Evolutionary conservation across 179 eudicot genomes (phyloP).

Genomic region (Silene vulgaris): DNA sequence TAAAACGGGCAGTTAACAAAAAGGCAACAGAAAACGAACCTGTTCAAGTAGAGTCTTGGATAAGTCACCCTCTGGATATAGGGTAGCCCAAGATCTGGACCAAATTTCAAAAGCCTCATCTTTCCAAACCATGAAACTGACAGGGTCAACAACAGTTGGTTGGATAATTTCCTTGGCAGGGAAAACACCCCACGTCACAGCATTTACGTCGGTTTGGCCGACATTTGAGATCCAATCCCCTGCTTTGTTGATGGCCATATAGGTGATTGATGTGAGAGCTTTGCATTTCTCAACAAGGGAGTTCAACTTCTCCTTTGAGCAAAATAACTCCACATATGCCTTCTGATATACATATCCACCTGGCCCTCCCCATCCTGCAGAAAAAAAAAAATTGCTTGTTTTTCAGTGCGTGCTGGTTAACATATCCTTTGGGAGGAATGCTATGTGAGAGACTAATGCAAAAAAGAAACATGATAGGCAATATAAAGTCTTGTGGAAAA

Average conservation of each 20-base stretch:
- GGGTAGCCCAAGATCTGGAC: constrained; percentile 85
- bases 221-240: constrained; percentile 65
- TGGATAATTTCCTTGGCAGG: constrained; percentile 92
- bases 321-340: constrained; percentile 86
- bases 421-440: neutral
- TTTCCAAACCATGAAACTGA: constrained; percentile 85
- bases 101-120: constrained; percentile 94
- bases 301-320: constrained; percentile 68
- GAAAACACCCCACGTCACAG: constrained; percentile 95
- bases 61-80: constrained; percentile 66
- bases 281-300: constrained; percentile 68
- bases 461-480: no score
- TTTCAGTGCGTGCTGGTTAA: neutral
- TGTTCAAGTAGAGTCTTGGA: constrained; percentile 66
- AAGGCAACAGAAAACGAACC: constrained; percentile 25
- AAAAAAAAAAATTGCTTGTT: constrained; percentile 1
- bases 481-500: no score
- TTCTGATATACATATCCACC: constrained; percentile 94
- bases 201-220: constrained; percentile 57
- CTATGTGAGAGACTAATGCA: neutral
- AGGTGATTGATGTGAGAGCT: constrained; percentile 51
- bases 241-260: constrained; percentile 77
- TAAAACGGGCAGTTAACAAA: neutral
- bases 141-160: constrained; percentile 91
- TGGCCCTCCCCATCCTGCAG: constrained; percentile 91